Evolutionary conservation across 306 rosid species (phyloP).

Genomic region (Pueraria montana): DNA sequence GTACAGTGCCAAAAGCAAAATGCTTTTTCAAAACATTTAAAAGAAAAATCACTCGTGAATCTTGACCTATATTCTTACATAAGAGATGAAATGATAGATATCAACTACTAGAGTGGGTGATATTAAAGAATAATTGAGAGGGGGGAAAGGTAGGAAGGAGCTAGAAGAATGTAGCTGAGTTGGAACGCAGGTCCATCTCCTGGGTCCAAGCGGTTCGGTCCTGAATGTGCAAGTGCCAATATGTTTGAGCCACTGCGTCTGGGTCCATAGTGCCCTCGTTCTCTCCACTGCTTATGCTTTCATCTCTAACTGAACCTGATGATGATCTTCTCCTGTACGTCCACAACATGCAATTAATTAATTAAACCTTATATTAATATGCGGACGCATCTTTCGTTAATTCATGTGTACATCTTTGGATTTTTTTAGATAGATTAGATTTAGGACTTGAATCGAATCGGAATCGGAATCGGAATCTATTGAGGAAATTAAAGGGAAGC

Average conservation of each 20-base stretch:
- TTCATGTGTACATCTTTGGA: no score
- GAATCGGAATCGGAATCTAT: background rate
- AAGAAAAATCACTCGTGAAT: no score
- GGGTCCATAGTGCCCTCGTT: background rate
- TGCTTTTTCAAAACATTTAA: no score
- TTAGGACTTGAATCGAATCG: background rate
- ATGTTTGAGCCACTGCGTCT: background rate
- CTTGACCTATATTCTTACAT: no score
- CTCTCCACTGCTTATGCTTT: constrained; percentile 10
- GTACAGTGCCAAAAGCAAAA: constrained; percentile 1
- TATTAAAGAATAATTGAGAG: background rate
- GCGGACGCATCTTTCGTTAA: no score
- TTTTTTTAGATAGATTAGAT: background rate
- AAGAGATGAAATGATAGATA: no score
- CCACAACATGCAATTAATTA: background rate
- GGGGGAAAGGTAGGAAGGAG: background rate
- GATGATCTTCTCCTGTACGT: background rate
- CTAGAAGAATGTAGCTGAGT: background rate
- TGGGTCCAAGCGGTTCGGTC: constrained; percentile 4
- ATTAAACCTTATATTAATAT: background rate
- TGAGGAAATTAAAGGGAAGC: no score
- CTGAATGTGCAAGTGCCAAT: constrained; percentile 14
- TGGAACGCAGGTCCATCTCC: constrained; percentile 10
- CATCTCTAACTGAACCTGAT: background rate
- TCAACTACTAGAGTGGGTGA: background rate